phyloP scores from a whole-genome alignment of 164 flowering plant species.

The Brasenia schreberi region DNA sequence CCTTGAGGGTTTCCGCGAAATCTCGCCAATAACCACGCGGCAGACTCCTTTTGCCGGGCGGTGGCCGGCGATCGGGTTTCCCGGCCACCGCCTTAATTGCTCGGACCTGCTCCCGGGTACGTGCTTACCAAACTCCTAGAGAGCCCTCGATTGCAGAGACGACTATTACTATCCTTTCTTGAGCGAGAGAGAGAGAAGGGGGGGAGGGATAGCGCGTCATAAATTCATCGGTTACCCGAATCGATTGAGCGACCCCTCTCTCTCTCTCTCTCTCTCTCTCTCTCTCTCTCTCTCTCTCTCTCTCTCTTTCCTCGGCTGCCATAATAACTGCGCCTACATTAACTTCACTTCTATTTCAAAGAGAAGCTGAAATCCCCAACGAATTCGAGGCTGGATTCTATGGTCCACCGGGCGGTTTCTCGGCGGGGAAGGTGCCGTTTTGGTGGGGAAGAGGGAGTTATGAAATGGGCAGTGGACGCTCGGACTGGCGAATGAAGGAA shows the following conservation, averaged over 20 bases:
- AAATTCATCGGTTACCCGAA: background rate
- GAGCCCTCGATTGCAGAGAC: background rate
- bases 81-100: background rate
- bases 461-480: background rate
- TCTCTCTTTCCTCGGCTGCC: background rate
- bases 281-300: background rate
- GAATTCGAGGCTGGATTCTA: background rate
- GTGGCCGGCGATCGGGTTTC: background rate
- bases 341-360: background rate
- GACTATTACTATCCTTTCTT: background rate
- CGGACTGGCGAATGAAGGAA: background rate
- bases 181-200: background rate
- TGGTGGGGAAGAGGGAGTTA: background rate
- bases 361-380: background rate
- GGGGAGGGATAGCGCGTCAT: background rate
- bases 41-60: background rate
- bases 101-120: background rate
- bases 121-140: background rate
- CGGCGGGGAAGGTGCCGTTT: background rate
- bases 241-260: too few relatives aligned
- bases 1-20: background rate
- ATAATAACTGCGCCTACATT: background rate
- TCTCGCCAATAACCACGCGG: background rate
- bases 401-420: background rate
- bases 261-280: too few relatives aligned